phyloP scores from a whole-genome alignment of 331 rosid genomes.

The Malus hybrid region DNA sequence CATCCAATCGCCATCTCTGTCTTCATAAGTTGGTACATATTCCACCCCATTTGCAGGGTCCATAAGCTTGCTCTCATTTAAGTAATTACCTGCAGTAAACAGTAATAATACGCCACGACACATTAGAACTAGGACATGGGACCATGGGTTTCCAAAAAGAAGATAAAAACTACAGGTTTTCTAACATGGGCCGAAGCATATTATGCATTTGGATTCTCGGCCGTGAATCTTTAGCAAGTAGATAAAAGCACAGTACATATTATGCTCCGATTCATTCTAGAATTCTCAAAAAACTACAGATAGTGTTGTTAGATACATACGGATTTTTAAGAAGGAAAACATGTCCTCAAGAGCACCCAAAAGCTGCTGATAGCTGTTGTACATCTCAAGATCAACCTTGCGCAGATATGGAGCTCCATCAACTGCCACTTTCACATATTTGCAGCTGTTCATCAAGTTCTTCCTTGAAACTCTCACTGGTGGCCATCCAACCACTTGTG shows the following conservation, averaged over 20 bases:
- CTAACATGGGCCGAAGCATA: neutral
- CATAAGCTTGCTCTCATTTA: slow-evolving; percentile 43
- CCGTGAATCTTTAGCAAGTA: neutral
- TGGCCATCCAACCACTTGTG: slow-evolving; percentile 76
- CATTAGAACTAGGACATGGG: neutral
- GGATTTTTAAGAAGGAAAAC: slow-evolving; percentile 46
- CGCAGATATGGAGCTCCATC: slow-evolving; percentile 85
- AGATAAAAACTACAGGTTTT: neutral
- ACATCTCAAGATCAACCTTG: slow-evolving; percentile 57
- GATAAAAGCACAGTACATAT: neutral
- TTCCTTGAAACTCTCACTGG: slow-evolving; percentile 63
- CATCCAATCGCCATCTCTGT: slow-evolving; percentile 88
- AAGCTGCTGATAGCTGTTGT: slow-evolving; percentile 48
- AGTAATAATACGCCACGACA: neutral
- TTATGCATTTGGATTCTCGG: neutral
- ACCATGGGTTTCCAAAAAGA: no score
- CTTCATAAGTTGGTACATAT: slow-evolving; percentile 67
- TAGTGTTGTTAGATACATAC: slow-evolving; percentile 23
- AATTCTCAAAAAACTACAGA: neutral
- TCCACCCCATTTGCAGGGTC: slow-evolving; percentile 47
- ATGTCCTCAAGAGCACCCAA: slow-evolving; percentile 41
- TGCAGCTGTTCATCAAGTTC: slow-evolving; percentile 39
- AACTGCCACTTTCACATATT: slow-evolving; percentile 62
- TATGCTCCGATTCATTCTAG: neutral
- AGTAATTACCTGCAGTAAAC: slow-evolving; percentile 33